A percentile compares a stretch with the other conserved stretches of the same genome.
phyloP scores from a whole-genome alignment of 2,329 filamentous ascomycete species.

The Microsporum audouinii region DNA sequence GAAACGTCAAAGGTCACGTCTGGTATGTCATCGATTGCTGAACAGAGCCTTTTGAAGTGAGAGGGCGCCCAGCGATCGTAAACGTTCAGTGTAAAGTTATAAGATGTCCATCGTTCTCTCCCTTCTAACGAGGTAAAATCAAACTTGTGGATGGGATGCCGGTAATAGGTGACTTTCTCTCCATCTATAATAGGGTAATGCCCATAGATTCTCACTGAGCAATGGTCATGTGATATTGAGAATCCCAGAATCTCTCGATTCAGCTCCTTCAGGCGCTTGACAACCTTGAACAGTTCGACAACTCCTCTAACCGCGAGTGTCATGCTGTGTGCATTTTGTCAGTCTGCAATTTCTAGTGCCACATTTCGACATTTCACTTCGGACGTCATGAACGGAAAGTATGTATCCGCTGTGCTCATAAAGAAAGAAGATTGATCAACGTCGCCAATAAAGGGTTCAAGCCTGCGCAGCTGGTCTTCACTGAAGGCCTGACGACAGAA shows the following conservation, averaged over 20 bases:
- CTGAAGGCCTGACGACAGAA: slow-evolving; percentile 21
- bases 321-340: slow-evolving; percentile 23
- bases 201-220: slow-evolving; percentile 17
- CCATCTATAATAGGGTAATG: slow-evolving; percentile 16
- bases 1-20: slow-evolving; percentile 11
- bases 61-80: slow-evolving; percentile 28
- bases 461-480: slow-evolving; percentile 20
- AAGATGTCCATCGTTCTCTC: slow-evolving; percentile 28
- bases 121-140: slow-evolving; percentile 24
- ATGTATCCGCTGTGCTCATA: slow-evolving; percentile 11
- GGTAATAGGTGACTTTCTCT: slow-evolving; percentile 9
- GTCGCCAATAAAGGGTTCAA: slow-evolving; percentile 15
- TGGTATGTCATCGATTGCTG: slow-evolving; percentile 24
- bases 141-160: slow-evolving; percentile 27
- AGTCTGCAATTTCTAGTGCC: slow-evolving; percentile 20
- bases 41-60: slow-evolving; percentile 30
- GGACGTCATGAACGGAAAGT: slow-evolving; percentile 20
- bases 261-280: slow-evolving; percentile 11
- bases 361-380: slow-evolving; percentile 19
- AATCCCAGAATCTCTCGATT: slow-evolving; percentile 17
- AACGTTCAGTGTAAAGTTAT: slow-evolving; percentile 29
- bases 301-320: slow-evolving; percentile 28
- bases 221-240: slow-evolving; percentile 18
- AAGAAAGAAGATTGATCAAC: slow-evolving; percentile 6
- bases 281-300: slow-evolving; percentile 30